Evolutionary conservation across 1,284 basidiomycete species (phyloP), one percentile per base, ranked within the genome.

Genomic region (Singerocomus inundabilis): DNA sequence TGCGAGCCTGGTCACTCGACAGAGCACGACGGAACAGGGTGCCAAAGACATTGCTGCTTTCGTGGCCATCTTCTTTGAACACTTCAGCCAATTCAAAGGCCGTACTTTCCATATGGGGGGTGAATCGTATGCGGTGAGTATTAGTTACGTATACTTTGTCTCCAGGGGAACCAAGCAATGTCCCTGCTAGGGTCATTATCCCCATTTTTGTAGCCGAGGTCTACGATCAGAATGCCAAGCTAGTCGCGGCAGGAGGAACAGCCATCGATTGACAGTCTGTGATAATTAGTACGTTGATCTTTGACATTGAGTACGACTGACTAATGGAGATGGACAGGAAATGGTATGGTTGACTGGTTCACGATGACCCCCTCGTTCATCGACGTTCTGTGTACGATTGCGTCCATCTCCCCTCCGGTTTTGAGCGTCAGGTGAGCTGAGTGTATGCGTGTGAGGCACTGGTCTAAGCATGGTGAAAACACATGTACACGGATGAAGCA

Each of bases 181-280:
- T 16, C 37, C 28, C 25, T 45, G 5, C 13, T 51, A 87, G 82
- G 91, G 92, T 4, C 82, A 90, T 21, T 93, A 92, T 67, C 8
- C 93, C 92, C 0, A 72, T 92, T 6, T 94, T 91, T 56, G 93
- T 91, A 0, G 74, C 87, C 2, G 81, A 82, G 15, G 80, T 95
- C 0, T 83, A 86, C 38, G 91, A 94, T 67, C 84, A 89, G 55
- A 94, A 95, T 64, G 70, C 76, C 6, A 63, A 67, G 26, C 72
- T 88, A 12, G 66, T 76, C 11, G 71, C 78, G n/a, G 77, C 74
- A 0, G 87, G 85, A 2, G 64, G 84, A 57, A 78, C 80, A 6
- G 85, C 88, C 0, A 80, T 95, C 59, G 93, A 94, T 63, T 73
- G 95, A 6, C 78, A 81, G 42, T 88, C 86, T 15, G 73, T 91